Percentiles rank a stretch among this genome's conserved stretches.
Evolutionary conservation across 2,329 filamentous ascomycete genomes (phyloP).

Genomic region (Coniochaeta hoffmannii): DNA sequence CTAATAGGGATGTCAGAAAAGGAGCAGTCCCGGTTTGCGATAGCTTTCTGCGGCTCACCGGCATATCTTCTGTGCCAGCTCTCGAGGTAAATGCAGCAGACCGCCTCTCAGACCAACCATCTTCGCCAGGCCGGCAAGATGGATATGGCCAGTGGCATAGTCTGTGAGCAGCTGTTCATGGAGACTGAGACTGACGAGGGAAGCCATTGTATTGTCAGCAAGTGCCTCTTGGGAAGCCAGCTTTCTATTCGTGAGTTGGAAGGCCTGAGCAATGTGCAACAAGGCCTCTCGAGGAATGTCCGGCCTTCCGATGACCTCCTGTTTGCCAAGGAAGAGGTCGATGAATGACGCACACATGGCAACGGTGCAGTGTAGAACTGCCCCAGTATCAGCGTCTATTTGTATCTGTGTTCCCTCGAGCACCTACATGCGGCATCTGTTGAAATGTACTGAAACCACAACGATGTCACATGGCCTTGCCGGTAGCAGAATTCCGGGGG

Average conservation of each 20-base stretch:
- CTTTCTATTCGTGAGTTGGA: background rate
- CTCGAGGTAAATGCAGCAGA: background rate
- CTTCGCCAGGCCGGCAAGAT: background rate
- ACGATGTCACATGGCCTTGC: background rate
- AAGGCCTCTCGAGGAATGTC: background rate
- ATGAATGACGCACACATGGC: background rate
- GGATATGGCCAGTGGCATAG: background rate
- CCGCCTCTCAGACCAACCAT: background rate
- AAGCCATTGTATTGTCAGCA: background rate
- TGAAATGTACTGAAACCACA: background rate
- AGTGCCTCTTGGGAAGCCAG: background rate
- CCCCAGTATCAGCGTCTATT: background rate
- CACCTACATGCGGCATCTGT: background rate
- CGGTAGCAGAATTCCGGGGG: background rate
- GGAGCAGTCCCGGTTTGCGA: background rate
- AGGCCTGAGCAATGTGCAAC: background rate
- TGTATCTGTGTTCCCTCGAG: background rate
- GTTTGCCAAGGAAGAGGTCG: background rate
- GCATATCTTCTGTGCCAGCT: background rate
- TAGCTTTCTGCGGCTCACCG: background rate
- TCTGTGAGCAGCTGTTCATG: background rate
- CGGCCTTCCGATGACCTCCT: background rate
- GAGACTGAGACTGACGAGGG: background rate
- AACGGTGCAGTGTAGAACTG: background rate
- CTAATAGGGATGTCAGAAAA: background rate